Conservation (phyloP, 164 flowering plant genomes). For the Nymphaea colorata region DNA sequence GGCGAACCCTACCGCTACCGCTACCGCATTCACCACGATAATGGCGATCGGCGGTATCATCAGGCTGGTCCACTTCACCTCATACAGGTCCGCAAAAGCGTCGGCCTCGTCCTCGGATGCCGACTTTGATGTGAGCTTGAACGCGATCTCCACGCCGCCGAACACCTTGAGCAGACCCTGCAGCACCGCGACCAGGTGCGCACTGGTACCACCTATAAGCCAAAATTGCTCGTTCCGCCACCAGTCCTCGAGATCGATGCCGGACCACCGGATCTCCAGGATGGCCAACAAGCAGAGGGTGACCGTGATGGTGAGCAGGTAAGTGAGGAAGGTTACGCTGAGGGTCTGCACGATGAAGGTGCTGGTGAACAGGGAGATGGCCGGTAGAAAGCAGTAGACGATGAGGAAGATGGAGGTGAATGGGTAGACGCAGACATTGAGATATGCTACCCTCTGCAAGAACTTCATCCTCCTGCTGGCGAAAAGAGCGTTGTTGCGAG, state of each 20-base stretch:
- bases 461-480: slow-evolving; percentile 33
- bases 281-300: slow-evolving; percentile 43
- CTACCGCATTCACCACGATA: slow-evolving; percentile 52
- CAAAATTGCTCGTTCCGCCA: slow-evolving; percentile 85
- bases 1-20: slow-evolving; percentile 35
- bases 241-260: slow-evolving; percentile 66
- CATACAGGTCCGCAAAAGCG: slow-evolving; percentile 47
- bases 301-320: slow-evolving; percentile 40
- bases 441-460: slow-evolving; percentile 63
- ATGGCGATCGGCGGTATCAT: slow-evolving; percentile 69
- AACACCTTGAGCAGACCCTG: slow-evolving; percentile 69
- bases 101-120: slow-evolving; percentile 49
- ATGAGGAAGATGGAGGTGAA: slow-evolving; percentile 66
- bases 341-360: slow-evolving; percentile 55
- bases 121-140: slow-evolving; percentile 59
- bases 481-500: slow-evolving; percentile 59
- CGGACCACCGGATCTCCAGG: slow-evolving; percentile 68
- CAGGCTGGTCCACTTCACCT: slow-evolving; percentile 62
- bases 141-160: slow-evolving; percentile 68
- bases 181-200: slow-evolving; percentile 63
- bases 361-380: slow-evolving; percentile 68
- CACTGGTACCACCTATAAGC: slow-evolving; percentile 69
- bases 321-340: slow-evolving; percentile 34
- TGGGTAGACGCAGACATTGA: slow-evolving; percentile 60
- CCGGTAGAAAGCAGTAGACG: slow-evolving; percentile 75